Percentiles rank a stretch among this genome's conserved stretches.
phyloP scores from a whole-genome alignment of 441 rosid genomes.

The Gossypium aridum region DNA sequence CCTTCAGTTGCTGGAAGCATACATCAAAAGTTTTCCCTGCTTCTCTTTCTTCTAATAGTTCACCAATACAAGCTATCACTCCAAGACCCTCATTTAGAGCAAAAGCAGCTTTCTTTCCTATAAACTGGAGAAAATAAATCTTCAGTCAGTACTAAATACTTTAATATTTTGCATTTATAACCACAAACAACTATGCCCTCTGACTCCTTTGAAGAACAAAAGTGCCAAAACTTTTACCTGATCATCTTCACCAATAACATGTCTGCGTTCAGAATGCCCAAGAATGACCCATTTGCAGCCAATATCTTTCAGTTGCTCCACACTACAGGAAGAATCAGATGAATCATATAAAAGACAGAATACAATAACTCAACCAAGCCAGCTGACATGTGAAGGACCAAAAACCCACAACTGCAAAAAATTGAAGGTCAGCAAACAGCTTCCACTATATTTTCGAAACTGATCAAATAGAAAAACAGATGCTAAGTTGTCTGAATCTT shows the following conservation, averaged over 20 bases:
- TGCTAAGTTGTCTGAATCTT: neutral
- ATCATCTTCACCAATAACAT: conserved; percentile 80
- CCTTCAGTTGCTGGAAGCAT: conserved; percentile 83
- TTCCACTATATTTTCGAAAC: neutral
- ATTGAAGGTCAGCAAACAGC: neutral
- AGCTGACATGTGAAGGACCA: neutral
- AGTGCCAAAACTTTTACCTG: conserved; percentile 38
- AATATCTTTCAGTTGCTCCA: conserved; percentile 81
- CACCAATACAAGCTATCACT: conserved; percentile 92
- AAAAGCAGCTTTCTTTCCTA: conserved; percentile 93
- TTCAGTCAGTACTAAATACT: conserved; percentile 10
- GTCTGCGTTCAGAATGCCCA: conserved; percentile 95
- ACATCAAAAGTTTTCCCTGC: conserved; percentile 91
- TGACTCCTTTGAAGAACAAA: neutral
- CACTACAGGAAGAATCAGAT: conserved; percentile 37
- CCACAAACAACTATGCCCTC: neutral
- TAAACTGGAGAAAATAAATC: conserved; percentile 47
- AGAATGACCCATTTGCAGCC: conserved; percentile 98
- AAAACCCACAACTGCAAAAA: neutral
- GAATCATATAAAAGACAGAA: neutral
- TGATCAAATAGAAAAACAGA: neutral
- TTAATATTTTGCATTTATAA: neutral
- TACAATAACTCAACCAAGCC: neutral
- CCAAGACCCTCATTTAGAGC: conserved; percentile 83
- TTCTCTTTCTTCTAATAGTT: conserved; percentile 83